phyloP scores from a whole-genome alignment of 306 rosid species.

The Glycine tomentella region DNA sequence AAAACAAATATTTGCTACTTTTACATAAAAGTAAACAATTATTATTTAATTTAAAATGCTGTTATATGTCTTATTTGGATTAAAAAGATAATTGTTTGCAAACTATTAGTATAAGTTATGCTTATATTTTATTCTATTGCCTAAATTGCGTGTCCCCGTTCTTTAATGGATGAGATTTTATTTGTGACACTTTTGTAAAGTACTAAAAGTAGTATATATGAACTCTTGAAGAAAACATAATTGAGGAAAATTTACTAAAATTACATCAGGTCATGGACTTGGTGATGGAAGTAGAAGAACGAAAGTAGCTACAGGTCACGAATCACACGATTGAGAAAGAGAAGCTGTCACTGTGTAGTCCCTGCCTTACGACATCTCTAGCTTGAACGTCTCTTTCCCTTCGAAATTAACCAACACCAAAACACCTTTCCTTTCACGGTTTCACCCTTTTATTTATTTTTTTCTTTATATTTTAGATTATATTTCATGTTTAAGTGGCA shows the following conservation, averaged over 20 bases:
- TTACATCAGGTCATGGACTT: constrained; percentile 15
- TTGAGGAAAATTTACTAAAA: neutral
- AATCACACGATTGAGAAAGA: constrained; percentile 4
- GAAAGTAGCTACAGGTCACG: neutral
- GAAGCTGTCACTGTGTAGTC: neutral
- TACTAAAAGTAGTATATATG: no score
- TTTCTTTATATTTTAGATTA: neutral
- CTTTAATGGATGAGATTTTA: neutral
- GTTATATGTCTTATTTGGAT: neutral
- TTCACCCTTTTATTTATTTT: neutral
- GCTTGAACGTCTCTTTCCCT: constrained; percentile 48
- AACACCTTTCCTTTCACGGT: neutral
- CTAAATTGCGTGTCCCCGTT: neutral
- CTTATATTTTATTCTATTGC: neutral
- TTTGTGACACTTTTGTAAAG: neutral
- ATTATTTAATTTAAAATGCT: neutral
- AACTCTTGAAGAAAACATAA: neutral
- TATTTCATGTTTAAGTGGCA: constrained; percentile 42
- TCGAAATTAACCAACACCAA: constrained; percentile 23
- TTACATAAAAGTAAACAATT: no score
- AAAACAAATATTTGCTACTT: no score
- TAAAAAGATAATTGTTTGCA: neutral
- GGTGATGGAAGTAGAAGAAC: constrained; percentile 11
- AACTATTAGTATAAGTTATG: neutral
- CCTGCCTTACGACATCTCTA: neutral